Evolutionary conservation across 2,329 filamentous ascomycete genomes (phyloP).

Genomic region (Pestalotiopsis sp.): DNA sequence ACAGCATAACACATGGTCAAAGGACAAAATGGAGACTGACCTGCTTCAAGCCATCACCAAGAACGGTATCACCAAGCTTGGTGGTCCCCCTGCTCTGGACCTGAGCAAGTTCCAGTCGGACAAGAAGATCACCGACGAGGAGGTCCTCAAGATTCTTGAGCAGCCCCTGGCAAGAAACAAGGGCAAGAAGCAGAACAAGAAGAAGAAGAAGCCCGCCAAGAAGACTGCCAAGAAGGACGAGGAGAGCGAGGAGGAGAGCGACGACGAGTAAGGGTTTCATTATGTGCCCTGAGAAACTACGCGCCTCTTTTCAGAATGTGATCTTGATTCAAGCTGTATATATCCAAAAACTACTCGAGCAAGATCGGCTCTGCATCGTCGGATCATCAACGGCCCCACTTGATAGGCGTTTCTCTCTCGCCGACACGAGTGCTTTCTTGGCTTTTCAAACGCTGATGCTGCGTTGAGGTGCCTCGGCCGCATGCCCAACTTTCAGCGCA

Average conservation of each 20-base stretch:
- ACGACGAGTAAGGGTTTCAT: slow-evolving; percentile 5
- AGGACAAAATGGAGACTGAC: slow-evolving; percentile 21
- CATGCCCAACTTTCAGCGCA: not conserved
- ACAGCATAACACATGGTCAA: slow-evolving; percentile 18
- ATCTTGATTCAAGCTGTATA: not conserved
- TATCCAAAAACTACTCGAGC: not conserved
- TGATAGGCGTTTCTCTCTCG: not conserved
- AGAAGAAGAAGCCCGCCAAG: slow-evolving; percentile 71
- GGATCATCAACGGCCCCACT: not conserved
- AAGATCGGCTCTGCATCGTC: not conserved
- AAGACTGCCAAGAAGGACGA: slow-evolving; percentile 45
- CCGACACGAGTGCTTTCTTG: not conserved
- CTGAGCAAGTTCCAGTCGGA: slow-evolving; percentile 85
- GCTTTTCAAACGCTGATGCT: not conserved
- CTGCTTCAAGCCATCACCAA: slow-evolving; percentile 80
- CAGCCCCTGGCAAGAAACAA: slow-evolving; percentile 85
- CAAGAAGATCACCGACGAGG: slow-evolving; percentile 97
- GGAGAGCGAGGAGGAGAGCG: slow-evolving; percentile 17
- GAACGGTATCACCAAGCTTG: slow-evolving; percentile 89
- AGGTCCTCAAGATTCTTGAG: slow-evolving; percentile 92
- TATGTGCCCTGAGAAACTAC: not conserved
- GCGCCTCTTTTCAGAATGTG: not conserved
- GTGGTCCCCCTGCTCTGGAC: slow-evolving; percentile 75
- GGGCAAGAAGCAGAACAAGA: slow-evolving; percentile 92
- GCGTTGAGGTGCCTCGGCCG: not conserved